Evolutionary conservation across 2,329 filamentous ascomycete genomes (phyloP).

Genomic region (Penicillium sp.): DNA sequence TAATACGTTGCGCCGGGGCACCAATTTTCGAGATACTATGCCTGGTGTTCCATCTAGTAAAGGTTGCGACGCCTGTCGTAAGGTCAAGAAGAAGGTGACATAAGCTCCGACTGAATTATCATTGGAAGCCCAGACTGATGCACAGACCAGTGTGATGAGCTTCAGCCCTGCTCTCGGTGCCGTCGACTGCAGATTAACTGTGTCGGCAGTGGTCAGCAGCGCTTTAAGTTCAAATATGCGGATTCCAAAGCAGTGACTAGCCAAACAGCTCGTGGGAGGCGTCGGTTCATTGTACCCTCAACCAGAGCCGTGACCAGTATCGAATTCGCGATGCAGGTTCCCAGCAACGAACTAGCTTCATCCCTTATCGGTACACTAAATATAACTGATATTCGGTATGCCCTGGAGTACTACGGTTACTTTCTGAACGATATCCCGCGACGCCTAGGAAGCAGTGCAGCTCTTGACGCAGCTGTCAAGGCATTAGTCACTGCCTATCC

Average conservation of each 20-base stretch:
- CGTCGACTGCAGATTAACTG: constrained; percentile 25
- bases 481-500: constrained; percentile 25
- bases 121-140: neutral
- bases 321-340: neutral
- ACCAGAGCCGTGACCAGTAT: neutral
- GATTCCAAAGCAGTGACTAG: neutral
- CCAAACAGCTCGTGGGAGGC: neutral
- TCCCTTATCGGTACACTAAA: constrained; percentile 21
- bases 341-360: constrained; percentile 15
- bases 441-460: constrained; percentile 26
- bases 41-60: constrained; percentile 31
- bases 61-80: constrained; percentile 27
- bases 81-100: constrained; percentile 29
- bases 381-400: constrained; percentile 29
- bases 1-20: constrained; percentile 1
- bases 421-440: constrained; percentile 28
- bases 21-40: constrained; percentile 10
- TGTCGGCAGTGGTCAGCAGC: constrained; percentile 26
- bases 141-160: constrained; percentile 29
- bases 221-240: constrained; percentile 30
- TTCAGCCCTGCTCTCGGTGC: constrained; percentile 31
- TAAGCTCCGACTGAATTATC: neutral
- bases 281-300: neutral
- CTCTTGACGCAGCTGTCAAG: constrained; percentile 28
- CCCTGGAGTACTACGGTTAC: constrained; percentile 28